phyloP scores from a whole-genome alignment of 768 basidiomycete species.

The Cystobasidium onofrii region DNA sequence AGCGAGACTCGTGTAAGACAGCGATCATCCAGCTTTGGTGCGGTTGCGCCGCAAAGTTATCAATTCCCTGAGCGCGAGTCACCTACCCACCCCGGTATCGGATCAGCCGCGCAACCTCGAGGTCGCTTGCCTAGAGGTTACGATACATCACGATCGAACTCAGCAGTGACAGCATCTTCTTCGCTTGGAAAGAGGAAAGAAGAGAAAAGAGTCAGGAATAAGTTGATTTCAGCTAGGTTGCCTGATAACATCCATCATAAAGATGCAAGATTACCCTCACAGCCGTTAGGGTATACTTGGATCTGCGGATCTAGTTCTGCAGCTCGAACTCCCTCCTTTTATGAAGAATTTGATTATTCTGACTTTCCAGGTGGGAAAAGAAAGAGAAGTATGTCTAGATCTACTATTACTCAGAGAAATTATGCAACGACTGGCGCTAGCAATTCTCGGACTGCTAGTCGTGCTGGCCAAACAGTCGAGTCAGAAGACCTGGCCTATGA shows the following conservation, averaged over 20 bases:
- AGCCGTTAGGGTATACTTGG: slow-evolving; percentile 25
- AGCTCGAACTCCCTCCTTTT: slow-evolving; percentile 14
- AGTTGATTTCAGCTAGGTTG: slow-evolving; percentile 25
- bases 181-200: slow-evolving; percentile 6
- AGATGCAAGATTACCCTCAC: slow-evolving; percentile 18
- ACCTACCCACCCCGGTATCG: not conserved
- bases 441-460: not conserved
- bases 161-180: not conserved
- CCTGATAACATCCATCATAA: not conserved
- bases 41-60: not conserved
- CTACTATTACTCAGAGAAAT: not conserved
- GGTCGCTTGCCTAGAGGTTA: not conserved
- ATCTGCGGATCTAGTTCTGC: slow-evolving; percentile 3
- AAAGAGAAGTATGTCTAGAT: slow-evolving; percentile 12
- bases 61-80: not conserved
- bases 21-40: slow-evolving; percentile 11
- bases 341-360: slow-evolving; percentile 25
- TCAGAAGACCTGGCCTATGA: slow-evolving; percentile 10
- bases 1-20: not conserved
- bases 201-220: not conserved
- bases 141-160: not conserved
- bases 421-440: not conserved
- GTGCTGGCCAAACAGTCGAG: not conserved
- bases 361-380: slow-evolving; percentile 3
- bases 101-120: not conserved